Base-by-base conservation (phyloP, 352 stramenopile genomes). In the Phytophthora foliorum region DNA sequence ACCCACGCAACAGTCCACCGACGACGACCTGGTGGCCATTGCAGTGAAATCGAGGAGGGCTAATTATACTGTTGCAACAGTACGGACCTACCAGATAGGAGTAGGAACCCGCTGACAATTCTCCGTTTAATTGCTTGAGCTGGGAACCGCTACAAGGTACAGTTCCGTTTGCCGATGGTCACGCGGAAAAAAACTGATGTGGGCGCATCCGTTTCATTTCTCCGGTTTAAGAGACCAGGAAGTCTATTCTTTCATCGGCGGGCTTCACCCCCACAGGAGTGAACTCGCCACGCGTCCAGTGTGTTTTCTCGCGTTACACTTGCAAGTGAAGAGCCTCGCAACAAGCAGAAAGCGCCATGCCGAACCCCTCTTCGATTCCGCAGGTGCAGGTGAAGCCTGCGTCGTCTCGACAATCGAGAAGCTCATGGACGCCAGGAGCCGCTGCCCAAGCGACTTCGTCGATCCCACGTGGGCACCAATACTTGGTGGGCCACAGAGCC, bases 331-430 rank as follows among this genome's bases (percentile, higher is more conserved):
- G 34, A 39, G 34, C 34, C 0, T n/a, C 10, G 34, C 11, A 38
- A 7, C 11, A 39, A 39, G 34, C 34, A 39, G 14, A 41, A 17
- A 16, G 34, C 11, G 16, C 19, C 11, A 57, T 69, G 53, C 14
- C 19, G 27, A 34, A 25, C 51, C 11, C 25, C n/a, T 42, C 63
- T 32, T 31, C 57, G 24, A 60, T 72, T 44, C 27, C 56, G 13
- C 57, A 62, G 25, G 48, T 72, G 48, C 4, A 62, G 41, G 63
- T 72, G 24, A 66, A 66, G 46, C 14, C 57, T 25, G 45, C 25
- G 49, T 56, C 16, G 32, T 29, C 44, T 27, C 48, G 9, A 29
- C 36, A 51, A 1, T 22, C 48, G 5, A 34, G 56, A 39, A 2
- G 27, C 0, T 56, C 63, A 52, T 64, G 62, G 62, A 32, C 5